Base-by-base conservation (phyloP, 192 early-diverging fungal genomes). In the Coemansia sp. region DNA sequence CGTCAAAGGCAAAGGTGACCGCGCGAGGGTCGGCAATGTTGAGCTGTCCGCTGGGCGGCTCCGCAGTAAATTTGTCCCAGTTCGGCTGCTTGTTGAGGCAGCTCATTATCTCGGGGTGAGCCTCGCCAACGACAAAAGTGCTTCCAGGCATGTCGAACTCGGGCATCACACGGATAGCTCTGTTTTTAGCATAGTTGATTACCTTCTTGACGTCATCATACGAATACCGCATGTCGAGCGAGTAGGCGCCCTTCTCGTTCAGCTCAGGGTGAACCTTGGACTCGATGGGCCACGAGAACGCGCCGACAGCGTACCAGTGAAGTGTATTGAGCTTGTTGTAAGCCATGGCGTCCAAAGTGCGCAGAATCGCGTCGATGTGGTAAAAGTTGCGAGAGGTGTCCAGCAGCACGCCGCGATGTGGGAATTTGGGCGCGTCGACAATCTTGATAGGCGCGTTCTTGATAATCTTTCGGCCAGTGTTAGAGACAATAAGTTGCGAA, bases 131-230 rank as follows among this genome's bases (percentile, higher is more conserved):
- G 77, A 83, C 70, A 68, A 78, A 75, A 12, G 87, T 89, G 72
- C 94, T 89, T 3, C 88, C 90, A 20, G 93, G 92, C 85, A 92
- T 91, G 69, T 97, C 93, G 59, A 95, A 86, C 77, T 97, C 94
- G 4, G 94, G 94, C 68, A 96, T 91, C 15, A 97, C 74, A 24
- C 95, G 88, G 59, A 96, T 88, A 50, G 91, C 92, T 15, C 89
- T 85, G 64, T 85, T 86, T 18, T 86, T 81, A 47, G 87, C 93
- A 71, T 93, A 94, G 35, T 85, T 71, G 50, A 96, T 85, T 27
- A 97, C 83, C 6, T 75, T 74, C 58, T 84, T 49, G 16, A 95
- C 85, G 34, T 96, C 93, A 4, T 81, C 69, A 65, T 92, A 88
- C 29, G 85, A 78, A 77, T 96, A 94, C 43, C 86, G 80, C 77